These are phyloP conservation scores for Dendrobium catenatum DNA, from an alignment of 106 monocot genomes.

Conservation along the genomic window DNA sequence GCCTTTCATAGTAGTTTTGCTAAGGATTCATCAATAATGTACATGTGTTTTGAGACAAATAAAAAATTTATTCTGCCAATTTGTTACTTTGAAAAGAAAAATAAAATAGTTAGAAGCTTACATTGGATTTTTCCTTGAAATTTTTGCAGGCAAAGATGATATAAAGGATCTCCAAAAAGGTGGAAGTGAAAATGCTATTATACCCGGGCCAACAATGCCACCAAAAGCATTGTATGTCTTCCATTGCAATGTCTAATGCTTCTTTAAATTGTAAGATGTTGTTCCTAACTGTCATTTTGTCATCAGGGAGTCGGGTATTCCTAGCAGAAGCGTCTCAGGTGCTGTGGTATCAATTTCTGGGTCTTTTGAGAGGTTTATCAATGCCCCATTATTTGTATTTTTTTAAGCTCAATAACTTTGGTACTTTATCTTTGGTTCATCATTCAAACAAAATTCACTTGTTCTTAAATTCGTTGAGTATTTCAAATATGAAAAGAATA, in stretches of 20 bases:
- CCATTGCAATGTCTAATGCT: background rate
- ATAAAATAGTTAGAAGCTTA: too few relatives aligned
- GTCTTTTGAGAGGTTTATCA: slow-evolving; percentile 63
- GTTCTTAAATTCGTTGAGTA: background rate
- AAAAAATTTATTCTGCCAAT: background rate
- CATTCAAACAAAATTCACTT: background rate
- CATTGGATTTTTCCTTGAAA: background rate
- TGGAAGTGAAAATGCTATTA: slow-evolving; percentile 36
- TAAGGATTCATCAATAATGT: too few relatives aligned
- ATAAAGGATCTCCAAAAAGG: slow-evolving; percentile 31
- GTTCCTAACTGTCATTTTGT: slow-evolving; percentile 6
- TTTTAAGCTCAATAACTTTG: background rate
- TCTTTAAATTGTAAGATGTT: background rate
- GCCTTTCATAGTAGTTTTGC: too few relatives aligned
- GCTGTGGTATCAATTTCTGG: slow-evolving; percentile 45
- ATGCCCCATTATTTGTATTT: background rate
- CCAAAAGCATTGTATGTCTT: slow-evolving; percentile 69
- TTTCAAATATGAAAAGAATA: background rate
- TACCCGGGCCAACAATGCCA: slow-evolving; percentile 35
- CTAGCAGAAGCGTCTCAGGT: slow-evolving; percentile 33
- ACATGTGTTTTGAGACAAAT: background rate
- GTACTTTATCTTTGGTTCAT: background rate
- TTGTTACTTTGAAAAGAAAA: background rate
- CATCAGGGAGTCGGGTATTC: slow-evolving; percentile 35
- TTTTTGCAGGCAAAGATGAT: slow-evolving; percentile 42